A percentile compares a stretch with the other conserved stretches of the same genome.
These are phyloP conservation scores for Beauveria pseudobassiana DNA, from an alignment of 2,329 filamentous ascomycete species.

Conservation along the genomic window DNA sequence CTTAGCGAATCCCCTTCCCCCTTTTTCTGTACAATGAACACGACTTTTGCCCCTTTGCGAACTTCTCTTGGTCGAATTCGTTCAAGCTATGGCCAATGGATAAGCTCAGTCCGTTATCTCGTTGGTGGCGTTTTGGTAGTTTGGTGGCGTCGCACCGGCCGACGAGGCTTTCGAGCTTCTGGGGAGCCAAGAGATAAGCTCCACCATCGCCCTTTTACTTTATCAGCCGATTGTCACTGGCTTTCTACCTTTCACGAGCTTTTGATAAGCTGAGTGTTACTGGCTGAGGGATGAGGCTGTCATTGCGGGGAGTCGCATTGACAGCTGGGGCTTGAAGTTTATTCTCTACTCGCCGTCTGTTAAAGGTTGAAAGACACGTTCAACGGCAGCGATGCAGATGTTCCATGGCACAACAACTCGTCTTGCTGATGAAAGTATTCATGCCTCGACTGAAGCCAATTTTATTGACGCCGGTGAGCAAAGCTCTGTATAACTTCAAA, in stretches of 20 bases:
- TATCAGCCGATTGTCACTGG: neutral
- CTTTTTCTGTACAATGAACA: neutral
- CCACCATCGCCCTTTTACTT: neutral
- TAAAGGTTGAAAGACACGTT: neutral
- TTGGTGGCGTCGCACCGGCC: constrained; percentile 1
- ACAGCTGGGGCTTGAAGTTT: neutral
- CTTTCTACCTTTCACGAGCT: neutral
- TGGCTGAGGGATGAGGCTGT: neutral
- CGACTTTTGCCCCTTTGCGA: neutral
- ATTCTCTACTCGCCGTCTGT: neutral
- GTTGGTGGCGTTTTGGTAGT: constrained; percentile 7
- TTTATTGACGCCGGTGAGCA: neutral
- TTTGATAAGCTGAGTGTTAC: constrained; percentile 1
- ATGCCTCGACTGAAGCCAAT: neutral
- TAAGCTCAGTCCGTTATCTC: neutral
- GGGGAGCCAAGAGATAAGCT: constrained; percentile 12
- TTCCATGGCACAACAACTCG: neutral
- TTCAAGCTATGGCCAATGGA: neutral
- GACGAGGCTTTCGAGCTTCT: constrained; percentile 1
- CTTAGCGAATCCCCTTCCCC: neutral
- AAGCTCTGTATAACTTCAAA: neutral
- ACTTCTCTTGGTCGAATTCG: neutral
- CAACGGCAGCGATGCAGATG: neutral
- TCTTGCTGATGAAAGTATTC: neutral
- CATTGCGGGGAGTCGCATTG: neutral